phyloP scores from a whole-genome alignment of 805 yeast genomes.

The Grigorovia yakushimaensis region DNA sequence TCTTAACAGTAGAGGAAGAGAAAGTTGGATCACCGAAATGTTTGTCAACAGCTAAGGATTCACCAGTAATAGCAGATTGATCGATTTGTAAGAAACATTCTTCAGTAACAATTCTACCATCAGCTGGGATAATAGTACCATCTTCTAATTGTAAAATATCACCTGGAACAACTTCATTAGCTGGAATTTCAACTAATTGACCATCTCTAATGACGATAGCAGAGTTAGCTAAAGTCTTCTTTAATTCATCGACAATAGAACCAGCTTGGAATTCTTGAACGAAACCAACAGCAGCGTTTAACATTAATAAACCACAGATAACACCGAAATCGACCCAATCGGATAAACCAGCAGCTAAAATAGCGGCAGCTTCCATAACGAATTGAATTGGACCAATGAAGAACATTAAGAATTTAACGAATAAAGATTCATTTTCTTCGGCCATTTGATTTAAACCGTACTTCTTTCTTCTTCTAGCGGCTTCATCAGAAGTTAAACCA shows the following conservation, averaged over 20 bases:
- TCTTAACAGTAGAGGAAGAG: conserved; percentile 90
- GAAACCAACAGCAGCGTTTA: conserved; percentile 93
- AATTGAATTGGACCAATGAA: conserved; percentile 93
- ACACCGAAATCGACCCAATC: conserved; percentile 99
- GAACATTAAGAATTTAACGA: conserved; percentile 75
- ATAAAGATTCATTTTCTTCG: conserved; percentile 73
- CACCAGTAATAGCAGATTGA: conserved; percentile 97
- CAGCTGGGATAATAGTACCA: conserved; percentile 88
- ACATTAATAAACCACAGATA: conserved; percentile 73
- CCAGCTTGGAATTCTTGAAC: conserved; percentile 97
- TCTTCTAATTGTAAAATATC: conserved; percentile 87
- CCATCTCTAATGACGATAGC: conserved; percentile 84
- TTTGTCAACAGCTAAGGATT: conserved; percentile 91
- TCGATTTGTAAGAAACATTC: conserved; percentile 83
- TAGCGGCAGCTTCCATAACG: conserved; percentile 96
- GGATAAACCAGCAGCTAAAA: conserved; percentile 89
- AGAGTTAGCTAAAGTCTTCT: conserved; percentile 86
- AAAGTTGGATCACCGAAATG: conserved; percentile 76
- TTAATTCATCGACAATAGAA: conserved; percentile 92
- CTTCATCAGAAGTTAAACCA: conserved; percentile 77
- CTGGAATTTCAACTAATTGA: conserved; percentile 59
- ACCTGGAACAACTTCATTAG: conserved; percentile 90
- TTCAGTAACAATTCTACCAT: conserved; percentile 81
- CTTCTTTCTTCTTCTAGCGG: conserved; percentile 75
- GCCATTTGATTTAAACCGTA: conserved; percentile 86